Evolutionary conservation across 1,284 basidiomycete genomes (phyloP), one percentile per base, ranked within the genome.

Genomic region (Wolfiporia cocos): DNA sequence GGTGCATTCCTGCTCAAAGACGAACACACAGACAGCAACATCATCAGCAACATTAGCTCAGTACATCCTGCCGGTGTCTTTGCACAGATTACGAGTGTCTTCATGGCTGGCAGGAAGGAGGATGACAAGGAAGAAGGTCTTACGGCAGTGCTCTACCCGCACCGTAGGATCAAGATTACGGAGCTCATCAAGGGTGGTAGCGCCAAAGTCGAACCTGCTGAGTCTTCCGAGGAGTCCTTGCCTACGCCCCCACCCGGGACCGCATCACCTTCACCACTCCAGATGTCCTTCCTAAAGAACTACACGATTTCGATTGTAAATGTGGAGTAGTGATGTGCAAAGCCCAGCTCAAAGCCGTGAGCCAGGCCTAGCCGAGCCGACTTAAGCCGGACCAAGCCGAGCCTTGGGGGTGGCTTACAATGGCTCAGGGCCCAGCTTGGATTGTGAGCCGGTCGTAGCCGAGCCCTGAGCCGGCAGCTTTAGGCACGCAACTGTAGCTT

Each of bases 1-100:
- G 95, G 96, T 45, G 95, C 95, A 18, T 99, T 99, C 73, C 67
- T 99, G 32, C 81, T 98, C 57, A 98, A 97, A 70, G 93, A 98
- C 62, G 90, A 93, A 52, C 82, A 92, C 52, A 76, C 85, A 44
- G 95, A 99, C 64, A 86, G 86, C 55, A 95, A 99, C 63, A 79
- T 95, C 44, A 96, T 98, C 56, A 88, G 87, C 48, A 86, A 88
- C 57, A 65, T 92, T 39, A 78, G 89, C 64, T 83, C 90, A 47
- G 92, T 99, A 2, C 91, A 98, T 65, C 78, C 81, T 3, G 92
- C 97, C 42, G 96, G 96, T 47, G 93, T 99, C 7, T 97, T 99
- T 60, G 93, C 93, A 2, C 95, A 98, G 67, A 93, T 99, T 49
- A 98, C 95, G 1, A 93, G 89, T 53, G 86, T 95, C 4, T 99